Conservation (phyloP, 495 filamentous ascomycete species). For the Neurospora tetrasperma region DNA sequence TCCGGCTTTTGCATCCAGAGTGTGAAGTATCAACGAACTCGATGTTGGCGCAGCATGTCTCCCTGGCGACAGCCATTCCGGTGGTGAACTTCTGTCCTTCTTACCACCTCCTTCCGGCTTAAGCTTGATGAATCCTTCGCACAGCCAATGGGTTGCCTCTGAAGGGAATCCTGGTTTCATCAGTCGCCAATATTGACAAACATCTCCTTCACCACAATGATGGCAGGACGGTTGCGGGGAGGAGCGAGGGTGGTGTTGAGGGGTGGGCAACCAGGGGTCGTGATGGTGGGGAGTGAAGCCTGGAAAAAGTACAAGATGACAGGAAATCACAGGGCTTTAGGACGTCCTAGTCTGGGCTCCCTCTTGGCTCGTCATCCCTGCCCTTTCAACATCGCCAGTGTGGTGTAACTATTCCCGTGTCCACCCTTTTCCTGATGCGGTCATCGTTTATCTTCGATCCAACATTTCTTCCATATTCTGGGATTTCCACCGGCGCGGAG, state of each 20-base stretch:
- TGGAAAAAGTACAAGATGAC: background rate
- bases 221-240: background rate
- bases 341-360: constrained; percentile 4
- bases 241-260: background rate
- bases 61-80: background rate
- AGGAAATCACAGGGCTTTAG: background rate
- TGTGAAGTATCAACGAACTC: background rate
- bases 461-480: background rate
- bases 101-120: background rate
- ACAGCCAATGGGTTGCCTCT: constrained; percentile 9
- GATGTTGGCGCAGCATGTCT: background rate
- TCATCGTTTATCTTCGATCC: background rate
- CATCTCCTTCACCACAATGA: background rate
- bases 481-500: background rate
- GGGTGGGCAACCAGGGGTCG: background rate
- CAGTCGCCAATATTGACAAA: background rate
- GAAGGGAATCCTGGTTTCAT: background rate
- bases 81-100: background rate
- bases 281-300: background rate
- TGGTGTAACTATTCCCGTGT: background rate
- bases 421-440: background rate
- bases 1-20: background rate
- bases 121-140: background rate
- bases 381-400: background rate
- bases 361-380: constrained; percentile 7